Evolutionary conservation across 495 filamentous ascomycete genomes (phyloP).

Genomic region (Penicillium arizonense): DNA sequence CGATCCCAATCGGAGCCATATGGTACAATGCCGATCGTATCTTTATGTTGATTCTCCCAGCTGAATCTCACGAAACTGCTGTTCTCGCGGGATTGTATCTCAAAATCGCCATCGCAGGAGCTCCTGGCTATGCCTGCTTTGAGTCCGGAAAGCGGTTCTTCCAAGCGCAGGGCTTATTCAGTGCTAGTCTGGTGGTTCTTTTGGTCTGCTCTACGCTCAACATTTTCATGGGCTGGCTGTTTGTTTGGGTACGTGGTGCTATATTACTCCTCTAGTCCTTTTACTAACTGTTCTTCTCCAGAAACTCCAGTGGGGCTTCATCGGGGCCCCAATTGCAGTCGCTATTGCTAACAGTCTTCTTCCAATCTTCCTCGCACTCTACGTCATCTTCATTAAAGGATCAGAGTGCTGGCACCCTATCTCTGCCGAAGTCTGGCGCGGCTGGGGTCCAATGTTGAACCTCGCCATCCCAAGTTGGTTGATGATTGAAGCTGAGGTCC

Average conservation of each 20-base stretch:
- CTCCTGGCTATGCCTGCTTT: constrained; percentile 67
- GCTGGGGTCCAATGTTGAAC: constrained; percentile 56
- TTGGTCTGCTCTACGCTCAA: constrained; percentile 66
- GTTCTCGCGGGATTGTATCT: constrained; percentile 66
- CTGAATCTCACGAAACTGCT: constrained; percentile 52
- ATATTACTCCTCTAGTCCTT: background rate
- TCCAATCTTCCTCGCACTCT: constrained; percentile 49
- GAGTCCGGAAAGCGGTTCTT: constrained; percentile 70
- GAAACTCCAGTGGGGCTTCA: constrained; percentile 52
- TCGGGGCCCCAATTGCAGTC: constrained; percentile 56
- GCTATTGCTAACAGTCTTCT: constrained; percentile 53
- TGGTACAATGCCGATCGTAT: constrained; percentile 60
- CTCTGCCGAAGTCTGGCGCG: constrained; percentile 40
- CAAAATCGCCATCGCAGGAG: constrained; percentile 60
- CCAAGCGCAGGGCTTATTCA: constrained; percentile 70
- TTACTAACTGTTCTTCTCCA: background rate
- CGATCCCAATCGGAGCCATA: constrained; percentile 59
- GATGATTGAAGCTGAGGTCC: constrained; percentile 57
- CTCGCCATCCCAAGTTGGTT: constrained; percentile 56
- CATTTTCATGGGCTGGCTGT: constrained; percentile 62
- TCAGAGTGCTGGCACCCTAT: constrained; percentile 58
- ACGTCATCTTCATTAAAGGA: constrained; percentile 49
- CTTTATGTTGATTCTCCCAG: constrained; percentile 55
- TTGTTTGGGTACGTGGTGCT: constrained; percentile 55
- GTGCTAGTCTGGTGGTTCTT: constrained; percentile 64